Conservation (phyloP, 2,329 filamentous ascomycete genomes). For the Thermothelomyces thermophilus region DNA sequence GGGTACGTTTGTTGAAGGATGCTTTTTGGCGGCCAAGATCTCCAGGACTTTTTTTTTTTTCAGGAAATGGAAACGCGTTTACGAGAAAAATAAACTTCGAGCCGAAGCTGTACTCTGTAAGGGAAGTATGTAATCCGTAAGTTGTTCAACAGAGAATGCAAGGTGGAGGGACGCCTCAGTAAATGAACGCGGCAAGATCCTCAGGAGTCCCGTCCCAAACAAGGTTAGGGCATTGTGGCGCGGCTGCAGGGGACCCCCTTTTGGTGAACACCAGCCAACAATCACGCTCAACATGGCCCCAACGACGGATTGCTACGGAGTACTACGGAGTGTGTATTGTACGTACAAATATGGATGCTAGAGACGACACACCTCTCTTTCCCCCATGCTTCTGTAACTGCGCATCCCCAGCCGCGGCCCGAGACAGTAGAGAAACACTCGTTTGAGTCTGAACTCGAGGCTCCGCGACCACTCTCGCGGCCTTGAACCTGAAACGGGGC, state of each 20-base stretch:
- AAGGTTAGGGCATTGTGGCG: constrained; percentile 23
- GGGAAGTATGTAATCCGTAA: too few species aligned
- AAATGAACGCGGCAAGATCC: constrained; percentile 17
- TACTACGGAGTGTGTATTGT: too few species aligned
- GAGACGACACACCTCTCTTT: background rate
- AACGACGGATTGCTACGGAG: too few species aligned
- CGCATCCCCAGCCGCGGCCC: constrained; percentile 4
- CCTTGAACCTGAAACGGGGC: constrained; percentile 9
- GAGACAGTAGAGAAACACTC: constrained; percentile 16
- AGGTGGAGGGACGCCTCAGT: constrained; percentile 6
- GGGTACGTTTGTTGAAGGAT: background rate
- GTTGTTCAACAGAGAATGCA: constrained; percentile 4
- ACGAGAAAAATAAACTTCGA: background rate
- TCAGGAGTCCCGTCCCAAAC: constrained; percentile 23
- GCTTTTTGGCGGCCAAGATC: background rate
- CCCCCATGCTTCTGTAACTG: background rate
- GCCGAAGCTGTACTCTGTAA: too few species aligned
- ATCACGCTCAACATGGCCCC: background rate
- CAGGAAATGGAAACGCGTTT: background rate
- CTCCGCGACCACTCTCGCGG: background rate
- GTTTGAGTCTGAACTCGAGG: constrained; percentile 1
- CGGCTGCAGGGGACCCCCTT: constrained; percentile 11
- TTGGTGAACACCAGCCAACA: background rate
- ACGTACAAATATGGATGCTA: background rate
- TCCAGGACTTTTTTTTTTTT: too few species aligned